Base-by-base conservation (phyloP, 176 grass and related monocot genomes). In the Carex myosuroides region DNA sequence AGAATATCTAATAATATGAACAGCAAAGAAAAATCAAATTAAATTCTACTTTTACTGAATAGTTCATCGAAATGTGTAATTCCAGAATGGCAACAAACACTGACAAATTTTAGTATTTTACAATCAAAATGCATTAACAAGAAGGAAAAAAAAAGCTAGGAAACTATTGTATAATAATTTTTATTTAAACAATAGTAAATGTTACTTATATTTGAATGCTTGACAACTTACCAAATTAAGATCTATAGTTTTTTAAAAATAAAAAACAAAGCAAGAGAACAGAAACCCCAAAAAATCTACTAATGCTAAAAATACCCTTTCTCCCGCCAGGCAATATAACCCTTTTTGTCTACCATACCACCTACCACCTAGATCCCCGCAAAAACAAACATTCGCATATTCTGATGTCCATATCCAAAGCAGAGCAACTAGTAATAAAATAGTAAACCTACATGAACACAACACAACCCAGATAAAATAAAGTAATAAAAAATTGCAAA, bases 351-450 rank as follows among this genome's bases (percentile, higher is more conserved):
- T 77, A 77, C 24, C 13, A 56, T 32, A 77, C 72, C 24, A 77
- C n/a, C n/a, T 32, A 77, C 72, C 50, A 77, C 72, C 72, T 77
- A 77, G 48, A 77, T 77, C 72, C 72, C 72, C 72, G 21, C 72
- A 77, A 77, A 77, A 56, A 77, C 48, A 76, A 78, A 78, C 73
- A 57, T 78, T 78, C 52, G 73, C 73, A 78, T 33, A 78, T 78
- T 78, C 73, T 77, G 2, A 77, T 77, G 21, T 77, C 50, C 73
- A 56, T 57, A 29, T 78, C 48, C 48, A 77, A 55, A 56, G 48
- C 72, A 77, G 41, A 50, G n/a, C 20, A 52, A 26, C n/a, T 21
- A 50, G 52, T 3, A 57, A 78, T 78, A 78, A 78, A 78, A 78
- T 78, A 78, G 73, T 78, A 57, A 57, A 78, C 13, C 46, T 32